Evolutionary conservation across 257 asterid genomes (phyloP).

Genomic region (Osmanthus fragrans): DNA sequence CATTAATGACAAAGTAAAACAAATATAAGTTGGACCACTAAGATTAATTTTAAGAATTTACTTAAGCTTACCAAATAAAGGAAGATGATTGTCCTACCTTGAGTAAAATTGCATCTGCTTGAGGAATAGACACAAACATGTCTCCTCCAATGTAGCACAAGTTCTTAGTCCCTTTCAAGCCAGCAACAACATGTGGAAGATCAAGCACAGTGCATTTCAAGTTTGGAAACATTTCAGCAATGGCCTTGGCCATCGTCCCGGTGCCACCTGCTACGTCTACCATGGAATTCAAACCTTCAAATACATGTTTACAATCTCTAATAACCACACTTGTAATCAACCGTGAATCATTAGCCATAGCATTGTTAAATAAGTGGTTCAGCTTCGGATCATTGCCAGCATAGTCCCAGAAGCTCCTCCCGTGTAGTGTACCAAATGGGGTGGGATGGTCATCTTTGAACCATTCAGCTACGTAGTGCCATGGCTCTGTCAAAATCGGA

Average conservation of each 20-base stretch:
- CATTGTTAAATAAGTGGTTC: slow-evolving; percentile 5
- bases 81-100: background rate
- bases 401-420: background rate
- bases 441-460: background rate
- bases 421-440: slow-evolving; percentile 1
- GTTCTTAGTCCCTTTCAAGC: slow-evolving; percentile 11
- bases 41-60: background rate
- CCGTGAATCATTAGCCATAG: slow-evolving; percentile 21
- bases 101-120: slow-evolving; percentile 10
- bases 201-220: slow-evolving; percentile 19
- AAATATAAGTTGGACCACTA: background rate
- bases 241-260: slow-evolving; percentile 11
- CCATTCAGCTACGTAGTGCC: background rate
- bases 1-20: too few species aligned
- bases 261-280: slow-evolving; percentile 28
- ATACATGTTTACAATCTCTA: background rate
- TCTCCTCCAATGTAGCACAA: slow-evolving; percentile 10
- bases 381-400: background rate
- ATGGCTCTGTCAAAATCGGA: background rate
- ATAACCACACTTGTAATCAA: background rate
- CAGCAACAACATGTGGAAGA: slow-evolving; percentile 17
- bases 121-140: slow-evolving; percentile 10
- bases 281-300: slow-evolving; percentile 13
- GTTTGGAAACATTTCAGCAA: slow-evolving; percentile 7
- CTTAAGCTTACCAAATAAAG: background rate